Evolutionary conservation across 192 early-diverging fungal genomes (phyloP), one percentile per base, ranked within the genome.

Genomic region (Phlyctochytrium planicorne): DNA sequence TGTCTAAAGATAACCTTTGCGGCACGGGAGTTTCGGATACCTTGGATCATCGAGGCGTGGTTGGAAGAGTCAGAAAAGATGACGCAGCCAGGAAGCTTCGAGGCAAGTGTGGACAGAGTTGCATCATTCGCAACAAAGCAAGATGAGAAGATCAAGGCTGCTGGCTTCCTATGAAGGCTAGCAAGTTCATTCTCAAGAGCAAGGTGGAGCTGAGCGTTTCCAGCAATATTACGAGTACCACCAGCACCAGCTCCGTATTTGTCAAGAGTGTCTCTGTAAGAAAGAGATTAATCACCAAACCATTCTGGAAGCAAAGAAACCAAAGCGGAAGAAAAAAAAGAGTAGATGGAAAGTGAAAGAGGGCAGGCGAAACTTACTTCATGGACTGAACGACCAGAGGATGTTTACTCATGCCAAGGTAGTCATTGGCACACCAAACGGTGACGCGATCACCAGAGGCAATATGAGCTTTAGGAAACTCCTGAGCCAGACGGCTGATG

Each of bases 391-490:
- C 80, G 25, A 98, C 91, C 30, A 82, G 72, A 1, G 91, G 92
- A 79, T 91, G 88, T 82, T 92, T 93, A 60, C 89, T 88, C 92
- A 97, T 97, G 35, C 95, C 97, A 63, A 98, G 86, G 74, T 98
- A 98, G 79, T 98, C 97, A 86, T 98, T 98, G 68, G 92, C 90
- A 77, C 97, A 98, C 97, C 97, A 98, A 35, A 98, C 97, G 12
- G 93, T 95, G 59, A 98, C 97, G 69, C 93, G 85, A 68, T 96
- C 93, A 34, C 88, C 83, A 52, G 82, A 66, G 53, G 86, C 89
- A 4, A 25, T 29, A 81, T 98, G 97, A 25, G 97, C 97, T 67
- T 83, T 88, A 52, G 97, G 97, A 75, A 91, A 98, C 70, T 86
- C 80, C 74, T 90, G 81, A 2, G 97, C 97, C 32, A 98, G 82